Conservation (phyloP, 371 early-diverging fungal species). For the Mortierella sp. region DNA sequence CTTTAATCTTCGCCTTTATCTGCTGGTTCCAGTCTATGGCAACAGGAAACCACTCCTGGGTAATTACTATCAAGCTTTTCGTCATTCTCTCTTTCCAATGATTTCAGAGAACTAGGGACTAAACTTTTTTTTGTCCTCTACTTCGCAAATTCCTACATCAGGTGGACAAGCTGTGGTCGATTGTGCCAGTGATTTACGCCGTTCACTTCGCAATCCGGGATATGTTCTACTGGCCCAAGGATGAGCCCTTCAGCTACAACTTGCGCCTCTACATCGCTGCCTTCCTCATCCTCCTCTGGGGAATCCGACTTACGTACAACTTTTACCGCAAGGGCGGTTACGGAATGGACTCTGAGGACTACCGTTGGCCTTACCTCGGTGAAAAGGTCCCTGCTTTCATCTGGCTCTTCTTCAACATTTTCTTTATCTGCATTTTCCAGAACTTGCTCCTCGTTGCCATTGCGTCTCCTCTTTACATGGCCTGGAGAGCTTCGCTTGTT, state of each 20-base stretch:
- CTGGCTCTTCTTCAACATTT: constrained; percentile 83
- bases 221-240: constrained; percentile 48
- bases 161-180: constrained; percentile 80
- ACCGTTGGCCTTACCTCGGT: constrained; percentile 79
- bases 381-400: constrained; percentile 56
- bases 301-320: constrained; percentile 84
- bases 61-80: neutral
- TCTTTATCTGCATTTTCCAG: constrained; percentile 85
- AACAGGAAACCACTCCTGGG: constrained; percentile 54
- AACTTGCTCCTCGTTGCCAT: constrained; percentile 75
- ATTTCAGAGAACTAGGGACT: neutral
- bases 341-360: constrained; percentile 77
- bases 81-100: neutral
- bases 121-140: neutral
- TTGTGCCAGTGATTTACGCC: constrained; percentile 76
- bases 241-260: constrained; percentile 37
- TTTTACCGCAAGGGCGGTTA: constrained; percentile 88
- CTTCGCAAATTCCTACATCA: neutral
- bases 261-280: constrained; percentile 67
- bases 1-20: constrained; percentile 21
- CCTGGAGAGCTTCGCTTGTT: constrained; percentile 43
- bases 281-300: constrained; percentile 80
- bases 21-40: constrained; percentile 57
- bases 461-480: constrained; percentile 73
- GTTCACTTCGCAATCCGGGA: constrained; percentile 70